Percentiles rank a stretch among this genome's conserved stretches.
Conservation (phyloP, 768 basidiomycete genomes). For the Rhizopogon vulgaris region DNA sequence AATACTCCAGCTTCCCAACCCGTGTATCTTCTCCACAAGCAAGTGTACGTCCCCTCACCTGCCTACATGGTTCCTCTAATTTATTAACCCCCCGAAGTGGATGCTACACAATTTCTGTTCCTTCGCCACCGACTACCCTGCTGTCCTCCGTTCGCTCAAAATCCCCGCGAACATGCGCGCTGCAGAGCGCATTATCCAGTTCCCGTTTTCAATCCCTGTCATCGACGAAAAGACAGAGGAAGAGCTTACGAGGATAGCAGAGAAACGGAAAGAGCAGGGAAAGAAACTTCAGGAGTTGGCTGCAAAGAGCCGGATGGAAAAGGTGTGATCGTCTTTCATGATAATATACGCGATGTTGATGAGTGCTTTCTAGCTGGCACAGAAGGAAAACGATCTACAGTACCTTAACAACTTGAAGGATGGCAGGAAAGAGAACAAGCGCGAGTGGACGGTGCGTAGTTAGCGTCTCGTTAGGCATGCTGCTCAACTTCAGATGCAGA, state of each 20-base stretch:
- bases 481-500: constrained; percentile 29
- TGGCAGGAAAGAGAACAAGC: constrained; percentile 50
- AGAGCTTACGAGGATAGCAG: constrained; percentile 70
- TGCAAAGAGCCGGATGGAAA: constrained; percentile 77
- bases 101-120: constrained; percentile 86
- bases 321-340: constrained; percentile 39
- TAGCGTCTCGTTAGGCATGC: neutral
- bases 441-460: constrained; percentile 65
- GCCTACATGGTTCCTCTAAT: neutral
- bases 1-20: constrained; percentile 90
- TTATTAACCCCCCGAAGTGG: constrained; percentile 48
- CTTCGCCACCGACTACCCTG: constrained; percentile 72
- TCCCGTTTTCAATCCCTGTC: constrained; percentile 64
- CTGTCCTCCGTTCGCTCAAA: constrained; percentile 58
- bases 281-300: constrained; percentile 87
- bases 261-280: constrained; percentile 82
- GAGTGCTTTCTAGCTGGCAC: constrained; percentile 43
- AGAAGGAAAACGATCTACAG: constrained; percentile 73
- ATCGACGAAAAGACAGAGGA: constrained; percentile 88
- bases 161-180: constrained; percentile 60
- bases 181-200: constrained; percentile 75
- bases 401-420: constrained; percentile 62
- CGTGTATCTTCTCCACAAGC: constrained; percentile 75
- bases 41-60: constrained; percentile 43
- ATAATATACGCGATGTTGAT: neutral